phyloP scores from a whole-genome alignment of 768 basidiomycete genomes.

The Boletus huronensis region DNA sequence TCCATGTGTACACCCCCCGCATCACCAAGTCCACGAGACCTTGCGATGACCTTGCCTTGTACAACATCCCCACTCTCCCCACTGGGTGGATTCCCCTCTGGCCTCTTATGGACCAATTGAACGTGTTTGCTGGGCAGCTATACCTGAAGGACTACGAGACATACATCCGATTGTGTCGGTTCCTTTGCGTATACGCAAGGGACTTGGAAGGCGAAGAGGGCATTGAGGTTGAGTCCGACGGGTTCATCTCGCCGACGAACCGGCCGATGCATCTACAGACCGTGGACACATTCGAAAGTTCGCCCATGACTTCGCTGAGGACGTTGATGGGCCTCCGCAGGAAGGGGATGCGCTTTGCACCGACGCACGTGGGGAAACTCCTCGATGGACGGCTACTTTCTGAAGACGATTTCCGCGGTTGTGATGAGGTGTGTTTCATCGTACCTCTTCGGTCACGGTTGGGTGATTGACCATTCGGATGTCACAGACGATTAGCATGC shows the following conservation, averaged over 20 bases:
- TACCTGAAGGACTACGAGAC: too few species aligned
- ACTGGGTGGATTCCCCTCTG: background rate
- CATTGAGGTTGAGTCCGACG: constrained; percentile 8
- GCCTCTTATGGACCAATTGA: constrained; percentile 1
- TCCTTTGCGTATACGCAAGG: too few species aligned
- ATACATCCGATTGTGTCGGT: too few species aligned
- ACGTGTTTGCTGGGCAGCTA: too few species aligned
- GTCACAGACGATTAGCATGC: background rate
- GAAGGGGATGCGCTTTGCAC: too few species aligned
- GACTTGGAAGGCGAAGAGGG: constrained; percentile 10
- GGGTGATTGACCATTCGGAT: background rate
- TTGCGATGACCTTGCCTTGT: constrained; percentile 33
- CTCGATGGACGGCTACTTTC: constrained; percentile 12
- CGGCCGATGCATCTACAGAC: constrained; percentile 6
- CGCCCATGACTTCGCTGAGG: constrained; percentile 32
- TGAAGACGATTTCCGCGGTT: constrained; percentile 1
- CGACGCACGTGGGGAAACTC: too few species aligned
- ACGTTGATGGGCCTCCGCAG: constrained; percentile 4
- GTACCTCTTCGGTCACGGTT: background rate
- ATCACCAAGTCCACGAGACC: constrained; percentile 32
- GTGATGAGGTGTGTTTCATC: background rate
- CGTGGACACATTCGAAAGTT: constrained; percentile 30
- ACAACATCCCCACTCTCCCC: constrained; percentile 2
- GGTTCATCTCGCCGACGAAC: constrained; percentile 18
- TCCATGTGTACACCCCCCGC: constrained; percentile 44